A percentile compares a stretch with the other conserved stretches of the same genome.
Conservation (phyloP, 192 early-diverging fungal species). For the Mortierella antarctica region DNA sequence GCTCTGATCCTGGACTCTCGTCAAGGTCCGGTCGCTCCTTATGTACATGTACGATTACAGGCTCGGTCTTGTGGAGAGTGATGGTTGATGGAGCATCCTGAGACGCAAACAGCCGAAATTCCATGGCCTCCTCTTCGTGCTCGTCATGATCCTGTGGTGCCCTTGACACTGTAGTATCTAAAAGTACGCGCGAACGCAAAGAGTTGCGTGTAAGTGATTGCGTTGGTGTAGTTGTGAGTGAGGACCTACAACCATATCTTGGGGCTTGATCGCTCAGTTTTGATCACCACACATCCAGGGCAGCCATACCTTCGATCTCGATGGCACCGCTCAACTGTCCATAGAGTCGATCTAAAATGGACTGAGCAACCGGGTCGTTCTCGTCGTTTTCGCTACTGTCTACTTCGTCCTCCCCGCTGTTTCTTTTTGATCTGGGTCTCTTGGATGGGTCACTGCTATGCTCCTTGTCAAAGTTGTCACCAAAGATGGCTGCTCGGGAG, state of each 20-base stretch:
- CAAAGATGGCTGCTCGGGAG: constrained; percentile 39
- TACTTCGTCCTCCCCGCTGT: not conserved
- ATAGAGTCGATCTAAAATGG: constrained; percentile 31
- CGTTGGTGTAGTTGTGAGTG: too few relatives aligned
- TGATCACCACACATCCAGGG: not conserved
- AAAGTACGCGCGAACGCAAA: too few relatives aligned
- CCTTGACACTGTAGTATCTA: constrained; percentile 1
- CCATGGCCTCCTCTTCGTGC: constrained; percentile 21
- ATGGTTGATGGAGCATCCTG: constrained; percentile 39
- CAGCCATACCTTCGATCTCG: constrained; percentile 23
- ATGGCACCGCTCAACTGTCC: constrained; percentile 31
- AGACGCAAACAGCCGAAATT: constrained; percentile 41
- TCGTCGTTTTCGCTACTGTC: constrained; percentile 18
- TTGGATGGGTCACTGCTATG: not conserved
- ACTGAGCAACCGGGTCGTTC: constrained; percentile 16
- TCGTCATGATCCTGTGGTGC: not conserved
- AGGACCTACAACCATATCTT: too few relatives aligned
- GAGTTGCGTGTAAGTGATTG: too few relatives aligned
- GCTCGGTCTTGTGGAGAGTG: constrained; percentile 6
- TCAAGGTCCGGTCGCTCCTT: constrained; percentile 21
- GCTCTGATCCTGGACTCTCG: constrained; percentile 28
- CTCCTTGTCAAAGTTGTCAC: constrained; percentile 1
- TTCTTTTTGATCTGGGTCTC: not conserved
- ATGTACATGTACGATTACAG: constrained; percentile 12
- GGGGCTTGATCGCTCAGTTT: too few relatives aligned